Evolutionary conservation across 257 asterid genomes (phyloP).

Genomic region (Penstemon eatonii): DNA sequence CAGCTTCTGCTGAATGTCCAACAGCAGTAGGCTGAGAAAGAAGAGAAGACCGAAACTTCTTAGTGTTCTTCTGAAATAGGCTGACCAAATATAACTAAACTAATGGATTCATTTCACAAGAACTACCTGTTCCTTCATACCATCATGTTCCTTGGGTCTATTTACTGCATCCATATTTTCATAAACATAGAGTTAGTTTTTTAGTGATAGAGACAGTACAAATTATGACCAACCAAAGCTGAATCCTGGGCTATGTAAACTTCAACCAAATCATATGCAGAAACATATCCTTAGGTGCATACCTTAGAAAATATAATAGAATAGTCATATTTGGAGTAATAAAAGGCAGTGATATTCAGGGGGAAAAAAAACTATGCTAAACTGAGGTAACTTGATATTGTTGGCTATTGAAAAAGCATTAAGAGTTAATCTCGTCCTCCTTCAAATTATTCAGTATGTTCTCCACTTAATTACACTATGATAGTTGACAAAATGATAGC

Average conservation of each 20-base stretch:
- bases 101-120: background rate
- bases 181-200: background rate
- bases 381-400: too few relatives aligned
- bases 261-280: background rate
- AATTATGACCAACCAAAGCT: constrained; percentile 12
- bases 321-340: too few relatives aligned
- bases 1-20: constrained; percentile 13
- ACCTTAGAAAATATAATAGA: too few relatives aligned
- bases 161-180: constrained; percentile 5
- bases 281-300: background rate
- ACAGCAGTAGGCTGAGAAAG: constrained; percentile 8
- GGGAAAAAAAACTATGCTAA: too few relatives aligned
- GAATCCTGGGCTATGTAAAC: background rate
- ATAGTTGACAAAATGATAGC: too few relatives aligned
- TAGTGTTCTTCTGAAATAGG: background rate
- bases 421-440: too few relatives aligned
- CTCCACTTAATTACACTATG: too few relatives aligned
- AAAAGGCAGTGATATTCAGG: too few relatives aligned
- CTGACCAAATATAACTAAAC: background rate
- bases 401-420: too few relatives aligned
- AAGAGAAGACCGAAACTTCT: background rate
- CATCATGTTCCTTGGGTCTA: constrained; percentile 12
- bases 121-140: constrained; percentile 16
- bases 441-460: too few relatives aligned
- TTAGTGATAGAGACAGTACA: background rate